Percentiles rank a stretch among this genome's conserved stretches.
Evolutionary conservation across 2,329 filamentous ascomycete species (phyloP).

Genomic region (Colletotrichum musicola): DNA sequence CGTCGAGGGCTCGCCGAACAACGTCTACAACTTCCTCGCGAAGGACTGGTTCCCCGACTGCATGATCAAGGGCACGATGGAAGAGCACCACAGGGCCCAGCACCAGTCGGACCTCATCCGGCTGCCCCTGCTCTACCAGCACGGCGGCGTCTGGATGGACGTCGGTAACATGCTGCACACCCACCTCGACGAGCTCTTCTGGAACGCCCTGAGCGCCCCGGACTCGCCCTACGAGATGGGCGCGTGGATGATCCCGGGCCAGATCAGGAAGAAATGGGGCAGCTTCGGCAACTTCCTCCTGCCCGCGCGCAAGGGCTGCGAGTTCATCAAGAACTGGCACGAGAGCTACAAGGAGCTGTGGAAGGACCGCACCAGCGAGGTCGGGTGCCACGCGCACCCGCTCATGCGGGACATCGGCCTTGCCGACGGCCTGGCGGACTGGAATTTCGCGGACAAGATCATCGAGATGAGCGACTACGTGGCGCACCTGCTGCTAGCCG

Average conservation of each 20-base stretch:
- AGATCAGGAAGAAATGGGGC: constrained; percentile 49
- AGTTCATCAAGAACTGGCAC: constrained; percentile 59
- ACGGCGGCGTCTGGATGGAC: constrained; percentile 55
- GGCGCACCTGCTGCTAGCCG: constrained; percentile 51
- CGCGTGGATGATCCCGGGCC: constrained; percentile 49
- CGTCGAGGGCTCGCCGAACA: constrained; percentile 48
- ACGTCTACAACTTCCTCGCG: constrained; percentile 50
- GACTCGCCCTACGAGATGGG: constrained; percentile 45
- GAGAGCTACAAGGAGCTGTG: constrained; percentile 52
- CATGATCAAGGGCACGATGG: constrained; percentile 55
- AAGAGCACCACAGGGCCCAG: constrained; percentile 54
- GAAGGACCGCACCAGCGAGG: constrained; percentile 48
- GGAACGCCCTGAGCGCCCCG: constrained; percentile 45
- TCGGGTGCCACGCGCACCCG: constrained; percentile 49
- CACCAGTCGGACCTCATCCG: constrained; percentile 59
- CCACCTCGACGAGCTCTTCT: constrained; percentile 49
- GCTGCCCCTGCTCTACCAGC: constrained; percentile 49
- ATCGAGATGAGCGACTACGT: constrained; percentile 52
- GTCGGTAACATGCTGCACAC: constrained; percentile 51
- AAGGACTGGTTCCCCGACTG: constrained; percentile 49
- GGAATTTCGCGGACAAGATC: constrained; percentile 41
- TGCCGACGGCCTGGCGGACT: constrained; percentile 46
- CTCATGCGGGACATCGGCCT: constrained; percentile 49
- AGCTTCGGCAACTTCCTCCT: constrained; percentile 58
- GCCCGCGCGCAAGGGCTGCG: constrained; percentile 54